phyloP scores from a whole-genome alignment of 2,329 filamentous ascomycete genomes.

The Leptographium galeiforme region DNA sequence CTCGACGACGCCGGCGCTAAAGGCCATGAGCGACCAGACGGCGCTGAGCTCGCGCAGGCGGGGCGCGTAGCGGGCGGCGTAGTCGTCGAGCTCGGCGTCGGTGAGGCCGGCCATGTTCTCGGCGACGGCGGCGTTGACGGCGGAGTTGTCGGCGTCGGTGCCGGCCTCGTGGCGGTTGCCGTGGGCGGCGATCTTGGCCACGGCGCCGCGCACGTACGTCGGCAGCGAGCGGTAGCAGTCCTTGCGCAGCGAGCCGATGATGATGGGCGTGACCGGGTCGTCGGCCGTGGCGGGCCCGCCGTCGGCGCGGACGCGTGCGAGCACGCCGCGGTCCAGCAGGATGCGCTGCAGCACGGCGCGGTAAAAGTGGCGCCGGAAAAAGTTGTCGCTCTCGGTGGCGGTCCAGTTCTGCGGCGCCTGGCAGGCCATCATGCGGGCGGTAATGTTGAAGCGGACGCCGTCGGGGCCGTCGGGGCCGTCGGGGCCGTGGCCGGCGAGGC shows the following conservation, averaged over 20 bases:
- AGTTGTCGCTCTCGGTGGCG: slow-evolving; percentile 61
- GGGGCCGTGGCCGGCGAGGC: slow-evolving; percentile 40
- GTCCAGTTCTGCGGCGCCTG: slow-evolving; percentile 94
- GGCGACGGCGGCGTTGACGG: slow-evolving; percentile 34
- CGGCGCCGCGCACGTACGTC: slow-evolving; percentile 67
- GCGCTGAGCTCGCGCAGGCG: slow-evolving; percentile 72
- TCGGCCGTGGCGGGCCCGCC: slow-evolving; percentile 34
- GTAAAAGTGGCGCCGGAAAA: slow-evolving; percentile 90
- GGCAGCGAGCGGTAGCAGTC: slow-evolving; percentile 62
- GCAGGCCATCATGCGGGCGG: slow-evolving; percentile 93
- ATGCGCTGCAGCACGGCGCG: slow-evolving; percentile 81
- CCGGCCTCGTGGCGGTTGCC: slow-evolving; percentile 19
- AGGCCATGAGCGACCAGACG: slow-evolving; percentile 92
- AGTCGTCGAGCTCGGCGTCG: slow-evolving; percentile 61
- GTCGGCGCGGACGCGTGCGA: slow-evolving; percentile 42
- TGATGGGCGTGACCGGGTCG: slow-evolving; percentile 53
- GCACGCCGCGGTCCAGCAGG: slow-evolving; percentile 73
- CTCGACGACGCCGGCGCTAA: slow-evolving; percentile 80
- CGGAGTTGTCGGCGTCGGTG: slow-evolving; percentile 1
- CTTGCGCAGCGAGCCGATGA: slow-evolving; percentile 77
- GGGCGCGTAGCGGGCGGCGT: slow-evolving; percentile 48
- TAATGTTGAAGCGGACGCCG: slow-evolving; percentile 83
- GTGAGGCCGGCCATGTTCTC: slow-evolving; percentile 54
- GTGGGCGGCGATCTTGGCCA: slow-evolving; percentile 48
- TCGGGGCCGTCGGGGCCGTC: background rate